These are phyloP conservation scores for Pigoraptor vietnamica DNA, from an alignment of 78 protist species.

Conservation along the genomic window DNA sequence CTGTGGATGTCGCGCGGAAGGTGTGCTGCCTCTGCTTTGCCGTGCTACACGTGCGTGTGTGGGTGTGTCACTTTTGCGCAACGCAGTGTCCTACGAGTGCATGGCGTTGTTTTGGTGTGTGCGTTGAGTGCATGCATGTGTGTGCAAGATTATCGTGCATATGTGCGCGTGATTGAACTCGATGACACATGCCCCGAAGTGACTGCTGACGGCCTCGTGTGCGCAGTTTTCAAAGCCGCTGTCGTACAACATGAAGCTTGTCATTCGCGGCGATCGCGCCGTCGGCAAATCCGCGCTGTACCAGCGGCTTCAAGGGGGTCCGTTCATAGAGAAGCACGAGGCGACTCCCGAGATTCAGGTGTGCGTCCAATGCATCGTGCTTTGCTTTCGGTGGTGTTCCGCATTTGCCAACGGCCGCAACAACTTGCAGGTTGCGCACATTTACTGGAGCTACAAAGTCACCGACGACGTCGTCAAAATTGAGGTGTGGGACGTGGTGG, in stretches of 20 bases:
- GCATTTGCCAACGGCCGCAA: not conserved
- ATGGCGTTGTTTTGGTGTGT: too few relatives aligned
- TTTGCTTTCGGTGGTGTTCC: not conserved
- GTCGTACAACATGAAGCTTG: not conserved
- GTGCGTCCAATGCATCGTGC: not conserved
- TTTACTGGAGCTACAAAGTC: slow-evolving; percentile 14
- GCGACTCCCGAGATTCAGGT: slow-evolving; percentile 7
- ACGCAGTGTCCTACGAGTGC: too few relatives aligned
- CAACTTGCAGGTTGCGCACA: not conserved
- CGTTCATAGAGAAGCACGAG: not conserved
- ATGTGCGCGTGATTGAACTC: too few relatives aligned
- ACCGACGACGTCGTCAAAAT: not conserved
- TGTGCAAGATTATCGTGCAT: too few relatives aligned
- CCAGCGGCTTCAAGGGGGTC: not conserved
- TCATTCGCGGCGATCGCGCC: not conserved
- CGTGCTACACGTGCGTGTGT: too few relatives aligned
- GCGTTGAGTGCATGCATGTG: too few relatives aligned
- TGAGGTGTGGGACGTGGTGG: slow-evolving; percentile 33
- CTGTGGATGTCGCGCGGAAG: too few relatives aligned
- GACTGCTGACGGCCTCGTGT: too few relatives aligned
- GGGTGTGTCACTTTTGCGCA: too few relatives aligned
- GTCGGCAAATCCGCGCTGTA: not conserved
- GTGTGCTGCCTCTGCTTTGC: too few relatives aligned
- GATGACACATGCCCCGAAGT: too few relatives aligned
- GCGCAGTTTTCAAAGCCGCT: not conserved